Evolutionary conservation across 2,329 filamentous ascomycete species (phyloP), one percentile per base, ranked within the genome.

Genomic region (Colletotrichum tropicale): DNA sequence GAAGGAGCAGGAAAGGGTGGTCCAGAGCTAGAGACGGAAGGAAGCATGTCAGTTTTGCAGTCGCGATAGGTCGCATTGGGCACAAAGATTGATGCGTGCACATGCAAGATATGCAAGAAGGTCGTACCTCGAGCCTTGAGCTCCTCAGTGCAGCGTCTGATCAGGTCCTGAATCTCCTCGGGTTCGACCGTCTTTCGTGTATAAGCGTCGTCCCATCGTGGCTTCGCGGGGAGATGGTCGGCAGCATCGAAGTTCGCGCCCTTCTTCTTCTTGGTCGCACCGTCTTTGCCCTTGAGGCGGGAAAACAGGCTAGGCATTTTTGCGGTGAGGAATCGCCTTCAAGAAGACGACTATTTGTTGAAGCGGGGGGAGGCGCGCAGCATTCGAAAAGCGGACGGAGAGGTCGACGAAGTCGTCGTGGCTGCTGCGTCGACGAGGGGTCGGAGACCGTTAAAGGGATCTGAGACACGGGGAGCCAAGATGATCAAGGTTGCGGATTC

Each of bases 91-190:
- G 74, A 66, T 76, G 72, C 80, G 78, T 75, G 70, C 26, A 61
- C 26, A 34, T 61, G n/a, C 28, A 7, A 61, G 58, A 60, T 77
- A 67, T 76, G 78, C 78, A 70, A 60, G 30, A 32, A 78, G 78
- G 76, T 86, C 91, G 80, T 92, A 98, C 96, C 96, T 94, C 96
- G 92, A 76, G 94, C 94, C 87, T 98, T 99, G 84, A 99, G 91
- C 87, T 99, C 97, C 71, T 93, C 90, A 13, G 96, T 98, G 87
- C 96, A 98, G 79, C 93, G 92, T 82, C 93, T 91, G 67, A 98
- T 89, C 77, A 99, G 87, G 82, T 98, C 96, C 81, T 96, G 93
- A 64, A 99, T 93, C 86, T 99, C 97, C 79, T 98, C 95, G 7
- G 96, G 94, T 69, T 95, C 93, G 78, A 99, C 93, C 62, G 93